phyloP scores from a whole-genome alignment of 1,139 yeast genomes.

The Suhomyces guaymorum region DNA sequence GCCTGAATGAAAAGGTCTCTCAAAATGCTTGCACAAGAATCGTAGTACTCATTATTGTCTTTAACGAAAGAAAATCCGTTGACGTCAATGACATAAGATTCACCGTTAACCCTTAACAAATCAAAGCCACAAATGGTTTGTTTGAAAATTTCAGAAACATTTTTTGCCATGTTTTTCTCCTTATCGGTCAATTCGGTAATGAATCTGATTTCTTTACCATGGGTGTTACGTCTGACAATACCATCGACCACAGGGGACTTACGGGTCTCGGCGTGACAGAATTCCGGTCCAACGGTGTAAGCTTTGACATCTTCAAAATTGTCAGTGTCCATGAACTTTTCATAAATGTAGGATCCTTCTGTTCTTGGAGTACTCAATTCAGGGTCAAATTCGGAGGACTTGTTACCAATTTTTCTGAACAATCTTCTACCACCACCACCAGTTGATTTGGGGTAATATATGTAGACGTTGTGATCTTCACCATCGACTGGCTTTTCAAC shows the following conservation, averaged over 20 bases:
- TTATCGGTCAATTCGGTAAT: constrained; percentile 74
- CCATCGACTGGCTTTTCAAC: constrained; percentile 99
- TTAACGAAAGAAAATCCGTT: constrained; percentile 98
- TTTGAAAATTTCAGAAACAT: constrained; percentile 72
- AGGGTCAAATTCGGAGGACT: constrained; percentile 95
- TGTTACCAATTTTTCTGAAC: constrained; percentile 95
- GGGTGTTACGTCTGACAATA: constrained; percentile 93
- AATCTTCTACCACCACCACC: constrained; percentile 98
- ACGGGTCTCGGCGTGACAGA: constrained; percentile 97
- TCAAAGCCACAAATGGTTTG: constrained; percentile 99
- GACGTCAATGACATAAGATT: constrained; percentile 92
- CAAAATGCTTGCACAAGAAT: constrained; percentile 75
- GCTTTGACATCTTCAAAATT: constrained; percentile 98
- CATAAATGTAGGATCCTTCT: constrained; percentile 90
- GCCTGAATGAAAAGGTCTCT: constrained; percentile 70
- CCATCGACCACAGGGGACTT: constrained; percentile 99
- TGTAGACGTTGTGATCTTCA: constrained; percentile 95
- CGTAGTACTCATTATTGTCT: constrained; percentile 85
- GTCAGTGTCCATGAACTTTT: constrained; percentile 95
- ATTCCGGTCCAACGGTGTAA: constrained; percentile 88
- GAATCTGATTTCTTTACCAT: constrained; percentile 94
- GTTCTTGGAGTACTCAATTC: constrained; percentile 72
- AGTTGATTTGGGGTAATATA: constrained; percentile 80
- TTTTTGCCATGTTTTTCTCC: constrained; percentile 78
- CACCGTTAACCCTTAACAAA: constrained; percentile 81